A percentile compares a stretch with the other conserved stretches of the same genome.
Evolutionary conservation across 2,329 filamentous ascomycete species (phyloP).

Genomic region (Penicillium palitans): DNA sequence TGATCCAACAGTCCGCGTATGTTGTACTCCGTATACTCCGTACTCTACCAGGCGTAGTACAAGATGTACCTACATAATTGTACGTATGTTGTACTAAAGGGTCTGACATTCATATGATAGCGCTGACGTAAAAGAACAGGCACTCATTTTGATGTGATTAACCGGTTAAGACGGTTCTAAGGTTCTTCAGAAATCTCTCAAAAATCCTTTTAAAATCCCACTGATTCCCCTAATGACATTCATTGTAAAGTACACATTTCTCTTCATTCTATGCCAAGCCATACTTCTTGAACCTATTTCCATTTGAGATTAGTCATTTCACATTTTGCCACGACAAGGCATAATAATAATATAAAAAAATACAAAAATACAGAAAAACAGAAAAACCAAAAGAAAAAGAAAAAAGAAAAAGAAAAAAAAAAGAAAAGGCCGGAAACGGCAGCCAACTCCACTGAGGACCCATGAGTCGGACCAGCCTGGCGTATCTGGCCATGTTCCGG

Average conservation of each 20-base stretch:
- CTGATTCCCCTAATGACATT: no score
- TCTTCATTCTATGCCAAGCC: background rate
- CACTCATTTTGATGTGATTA: conserved; percentile 1
- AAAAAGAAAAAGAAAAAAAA: background rate
- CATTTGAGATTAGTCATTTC: conserved; percentile 25
- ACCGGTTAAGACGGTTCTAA: background rate
- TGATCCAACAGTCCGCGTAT: background rate
- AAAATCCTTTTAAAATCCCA: background rate
- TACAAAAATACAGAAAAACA: background rate
- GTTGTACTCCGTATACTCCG: background rate
- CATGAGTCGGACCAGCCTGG: conserved; percentile 48
- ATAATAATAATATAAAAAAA: background rate
- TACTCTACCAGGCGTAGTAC: background rate
- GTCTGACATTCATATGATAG: conserved; percentile 15
- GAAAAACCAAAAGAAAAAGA: background rate
- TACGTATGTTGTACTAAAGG: background rate
- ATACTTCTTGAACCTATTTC: background rate
- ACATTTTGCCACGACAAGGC: conserved; percentile 19
- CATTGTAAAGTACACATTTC: no score
- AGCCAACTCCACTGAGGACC: conserved; percentile 29
- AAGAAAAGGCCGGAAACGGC: conserved; percentile 34
- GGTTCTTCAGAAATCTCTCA: background rate
- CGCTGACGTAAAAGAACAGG: conserved; percentile 24
- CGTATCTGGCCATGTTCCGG: conserved; percentile 43
- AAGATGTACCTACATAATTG: no score